These are phyloP conservation scores for Steccherinum ochraceum DNA, from an alignment of 768 basidiomycete species.

Conservation along the genomic window DNA sequence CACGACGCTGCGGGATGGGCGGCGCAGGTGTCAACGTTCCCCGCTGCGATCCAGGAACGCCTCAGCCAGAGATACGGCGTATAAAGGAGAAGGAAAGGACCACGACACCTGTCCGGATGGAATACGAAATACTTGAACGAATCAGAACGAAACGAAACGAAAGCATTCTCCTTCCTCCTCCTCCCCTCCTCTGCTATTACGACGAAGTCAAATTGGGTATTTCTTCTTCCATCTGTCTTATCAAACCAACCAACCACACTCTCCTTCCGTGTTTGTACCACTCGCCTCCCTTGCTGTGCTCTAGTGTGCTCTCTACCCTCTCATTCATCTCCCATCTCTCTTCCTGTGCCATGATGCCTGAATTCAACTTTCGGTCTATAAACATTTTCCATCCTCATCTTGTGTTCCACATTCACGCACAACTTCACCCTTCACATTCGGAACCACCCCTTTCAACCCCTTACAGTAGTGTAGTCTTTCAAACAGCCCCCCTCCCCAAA, in stretches of 20 bases:
- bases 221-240: neutral
- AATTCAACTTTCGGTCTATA: neutral
- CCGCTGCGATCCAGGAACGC: slow-evolving; percentile 83
- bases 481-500: neutral
- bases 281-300: neutral
- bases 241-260: neutral
- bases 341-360: neutral
- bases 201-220: neutral
- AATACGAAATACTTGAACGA: neutral
- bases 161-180: slow-evolving; percentile 2
- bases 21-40: slow-evolving; percentile 76
- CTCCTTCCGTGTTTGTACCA: neutral
- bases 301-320: neutral
- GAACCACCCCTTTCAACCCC: neutral
- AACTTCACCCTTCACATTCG: neutral
- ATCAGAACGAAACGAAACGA: neutral
- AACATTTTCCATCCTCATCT: too few species aligned
- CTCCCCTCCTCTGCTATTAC: neutral
- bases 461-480: slow-evolving; percentile 2
- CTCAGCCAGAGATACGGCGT: slow-evolving; percentile 85
- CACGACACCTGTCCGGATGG: too few species aligned
- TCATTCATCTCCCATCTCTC: neutral
- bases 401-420: neutral
- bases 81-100: slow-evolving; percentile 11
- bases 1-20: slow-evolving; percentile 85